Base-by-base conservation (phyloP, 1,284 basidiomycete species). In the Boletus nobilissimus region DNA sequence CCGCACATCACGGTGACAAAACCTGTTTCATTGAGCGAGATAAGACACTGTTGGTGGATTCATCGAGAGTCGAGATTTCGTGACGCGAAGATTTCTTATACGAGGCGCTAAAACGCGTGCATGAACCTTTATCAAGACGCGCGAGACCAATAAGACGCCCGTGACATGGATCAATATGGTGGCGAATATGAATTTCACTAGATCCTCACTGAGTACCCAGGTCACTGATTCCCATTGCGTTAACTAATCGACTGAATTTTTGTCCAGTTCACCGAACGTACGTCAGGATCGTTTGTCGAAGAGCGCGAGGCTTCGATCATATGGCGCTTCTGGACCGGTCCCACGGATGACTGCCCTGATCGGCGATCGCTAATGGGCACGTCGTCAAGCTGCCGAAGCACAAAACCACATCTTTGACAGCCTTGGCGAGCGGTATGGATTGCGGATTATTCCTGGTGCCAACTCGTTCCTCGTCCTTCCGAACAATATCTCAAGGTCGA, bases 351-450 rank as follows among this genome's bases (percentile, higher is more conserved):
- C 8, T 87, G 88, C 51, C 85, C 90, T 2, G n/a, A n/a, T n/a
- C n/a, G n/a, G n/a, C n/a, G 93, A 94, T 81, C 89, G 92, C 18
- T 91, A 91, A 78, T 97, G 96, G 96, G 95, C 95, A 0, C 90
- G 93, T 40, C 88, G 96, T 38, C 96, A 97, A 84, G 95, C 96
- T 5, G 95, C 95, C 1, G 96, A 97, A 85, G 96, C 96, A 38
- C 96, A 97, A 86, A 97, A 97, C 85, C 94, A 97, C 83, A 95
- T 97, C 79, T 97, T 95, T 84, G 95, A 96, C 84, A 94, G 93
- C 82, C 90, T 96, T 40, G 95, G 95, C 46, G 95, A 96, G 83
- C 92, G 94, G 1, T 96, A 94, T 82, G 93, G 94, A 5, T 87
- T 96, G 24, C 92, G 95, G 62, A 95, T 96, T 82, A 94, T 96